phyloP scores from a whole-genome alignment of 2,329 filamentous ascomycete species.

The Cytospora piceicola region DNA sequence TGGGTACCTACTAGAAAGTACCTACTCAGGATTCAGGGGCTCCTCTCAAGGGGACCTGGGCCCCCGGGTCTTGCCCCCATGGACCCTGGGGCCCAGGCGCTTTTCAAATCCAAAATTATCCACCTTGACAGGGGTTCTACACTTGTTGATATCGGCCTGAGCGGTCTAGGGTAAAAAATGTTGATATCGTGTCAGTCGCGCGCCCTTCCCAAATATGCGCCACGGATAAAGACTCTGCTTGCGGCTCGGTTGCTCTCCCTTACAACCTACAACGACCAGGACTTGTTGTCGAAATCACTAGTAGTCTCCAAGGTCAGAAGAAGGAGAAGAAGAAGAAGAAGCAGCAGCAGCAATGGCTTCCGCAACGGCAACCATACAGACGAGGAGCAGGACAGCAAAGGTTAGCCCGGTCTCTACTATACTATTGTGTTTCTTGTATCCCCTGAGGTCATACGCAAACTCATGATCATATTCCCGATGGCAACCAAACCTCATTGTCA shows the following conservation, averaged over 20 bases:
- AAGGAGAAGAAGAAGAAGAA: neutral
- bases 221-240: conserved; percentile 1
- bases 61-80: neutral
- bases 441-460: too few species aligned
- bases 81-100: conserved; percentile 18
- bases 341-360: conserved; percentile 22
- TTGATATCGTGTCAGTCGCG: conserved; percentile 28
- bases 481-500: neutral
- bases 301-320: conserved; percentile 1
- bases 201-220: neutral
- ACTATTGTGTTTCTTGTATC: too few species aligned
- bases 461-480: neutral
- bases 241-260: neutral
- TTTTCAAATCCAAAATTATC: conserved; percentile 19
- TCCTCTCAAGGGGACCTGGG: neutral
- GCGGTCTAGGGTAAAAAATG: conserved; percentile 27
- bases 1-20: too few species aligned
- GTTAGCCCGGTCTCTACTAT: conserved; percentile 6
- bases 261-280: conserved; percentile 12
- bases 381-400: conserved; percentile 28
- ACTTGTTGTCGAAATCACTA: neutral
- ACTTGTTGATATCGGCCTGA: conserved; percentile 30
- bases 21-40: conserved; percentile 1
- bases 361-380: conserved; percentile 26
- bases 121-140: conserved; percentile 23